Conservation (phyloP, 2,329 filamentous ascomycete genomes). For the Aspergillus alliaceus region DNA sequence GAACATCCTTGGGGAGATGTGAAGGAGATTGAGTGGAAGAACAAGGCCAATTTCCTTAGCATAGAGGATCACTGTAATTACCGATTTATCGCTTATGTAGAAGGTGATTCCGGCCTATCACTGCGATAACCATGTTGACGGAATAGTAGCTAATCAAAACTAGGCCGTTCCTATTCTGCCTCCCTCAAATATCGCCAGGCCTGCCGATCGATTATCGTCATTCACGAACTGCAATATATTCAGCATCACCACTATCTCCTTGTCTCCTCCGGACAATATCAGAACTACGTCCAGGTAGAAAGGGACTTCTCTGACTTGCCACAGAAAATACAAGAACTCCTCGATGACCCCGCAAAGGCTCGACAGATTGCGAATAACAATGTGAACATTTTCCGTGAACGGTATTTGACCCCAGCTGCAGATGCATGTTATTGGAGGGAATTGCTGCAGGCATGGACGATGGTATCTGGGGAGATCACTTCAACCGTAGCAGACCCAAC, state of each 20-base stretch:
- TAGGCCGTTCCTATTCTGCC: slow-evolving; percentile 48
- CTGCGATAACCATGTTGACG: too few species aligned
- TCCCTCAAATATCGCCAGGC: slow-evolving; percentile 53
- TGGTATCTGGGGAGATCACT: too few species aligned
- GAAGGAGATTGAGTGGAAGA: slow-evolving; percentile 35
- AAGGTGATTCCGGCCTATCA: slow-evolving; percentile 38
- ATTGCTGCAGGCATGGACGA: too few species aligned
- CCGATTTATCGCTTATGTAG: slow-evolving; percentile 53
- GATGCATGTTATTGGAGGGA: slow-evolving; percentile 55
- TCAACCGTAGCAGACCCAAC: too few species aligned
- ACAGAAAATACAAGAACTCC: slow-evolving; percentile 38
- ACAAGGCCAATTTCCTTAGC: slow-evolving; percentile 44
- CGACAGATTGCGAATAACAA: slow-evolving; percentile 49
- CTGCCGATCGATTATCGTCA: slow-evolving; percentile 48
- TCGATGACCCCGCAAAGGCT: slow-evolving; percentile 39
- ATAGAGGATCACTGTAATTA: slow-evolving; percentile 55
- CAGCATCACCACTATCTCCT: slow-evolving; percentile 51
- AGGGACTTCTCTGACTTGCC: slow-evolving; percentile 58
- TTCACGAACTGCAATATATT: slow-evolving; percentile 49
- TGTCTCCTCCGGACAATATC: slow-evolving; percentile 41
- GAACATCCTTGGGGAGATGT: slow-evolving; percentile 46
- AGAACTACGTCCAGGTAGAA: slow-evolving; percentile 51
- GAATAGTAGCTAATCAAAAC: not conserved
- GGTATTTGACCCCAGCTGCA: slow-evolving; percentile 52
- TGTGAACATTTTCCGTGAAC: slow-evolving; percentile 47